These are phyloP conservation scores for Aphanomyces stellatus DNA, from an alignment of 352 stramenopile species.

Conservation along the genomic window DNA sequence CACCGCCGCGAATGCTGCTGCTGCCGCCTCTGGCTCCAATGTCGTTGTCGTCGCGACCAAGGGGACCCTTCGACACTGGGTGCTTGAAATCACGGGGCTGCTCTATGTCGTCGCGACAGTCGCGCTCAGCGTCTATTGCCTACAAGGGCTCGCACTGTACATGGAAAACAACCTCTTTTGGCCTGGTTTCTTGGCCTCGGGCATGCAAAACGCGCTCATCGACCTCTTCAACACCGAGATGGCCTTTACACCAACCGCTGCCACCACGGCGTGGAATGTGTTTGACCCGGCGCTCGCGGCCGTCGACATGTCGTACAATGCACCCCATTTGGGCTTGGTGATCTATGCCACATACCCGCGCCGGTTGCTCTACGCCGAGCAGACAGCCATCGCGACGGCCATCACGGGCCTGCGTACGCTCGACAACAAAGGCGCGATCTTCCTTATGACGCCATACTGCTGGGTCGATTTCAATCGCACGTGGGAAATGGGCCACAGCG, in stretches of 20 bases:
- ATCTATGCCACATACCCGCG: background rate
- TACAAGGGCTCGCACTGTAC: background rate
- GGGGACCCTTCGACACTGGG: background rate
- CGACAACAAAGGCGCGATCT: background rate
- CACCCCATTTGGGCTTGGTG: too few relatives aligned
- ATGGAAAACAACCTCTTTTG: conserved; percentile 2
- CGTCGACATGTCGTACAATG: background rate
- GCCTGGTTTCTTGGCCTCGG: background rate
- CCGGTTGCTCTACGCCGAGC: background rate
- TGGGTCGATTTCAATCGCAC: background rate
- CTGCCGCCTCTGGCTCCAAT: too few relatives aligned
- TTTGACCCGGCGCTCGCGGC: background rate
- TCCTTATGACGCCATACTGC: background rate
- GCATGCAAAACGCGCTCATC: background rate
- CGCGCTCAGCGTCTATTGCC: background rate
- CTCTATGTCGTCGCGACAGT: background rate
- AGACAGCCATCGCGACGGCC: background rate
- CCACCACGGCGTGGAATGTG: background rate
- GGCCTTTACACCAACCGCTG: background rate
- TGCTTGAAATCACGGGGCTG: background rate
- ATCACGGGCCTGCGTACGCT: background rate
- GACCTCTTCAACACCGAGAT: conserved; percentile 1
- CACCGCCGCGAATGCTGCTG: too few relatives aligned
- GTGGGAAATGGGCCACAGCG: conserved; percentile 5
- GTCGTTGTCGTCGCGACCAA: background rate